A percentile compares a stretch with the other conserved stretches of the same genome.
phyloP scores from a whole-genome alignment of 1,139 yeast species.

The Meyerozyma elateridarum region DNA sequence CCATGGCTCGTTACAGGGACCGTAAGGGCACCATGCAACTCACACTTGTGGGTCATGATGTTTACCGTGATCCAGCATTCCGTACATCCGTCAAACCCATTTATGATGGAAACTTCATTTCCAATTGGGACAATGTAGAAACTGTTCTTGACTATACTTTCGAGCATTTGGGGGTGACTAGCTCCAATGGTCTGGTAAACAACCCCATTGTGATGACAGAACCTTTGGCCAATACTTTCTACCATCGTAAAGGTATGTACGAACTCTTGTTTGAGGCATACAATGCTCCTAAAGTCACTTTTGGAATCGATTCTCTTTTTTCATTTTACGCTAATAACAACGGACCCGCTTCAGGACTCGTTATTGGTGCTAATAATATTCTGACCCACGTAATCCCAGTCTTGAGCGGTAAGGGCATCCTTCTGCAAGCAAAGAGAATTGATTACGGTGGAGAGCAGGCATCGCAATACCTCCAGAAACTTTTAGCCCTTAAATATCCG shows the following conservation, averaged over 20 bases:
- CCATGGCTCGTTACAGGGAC: constrained; percentile 73
- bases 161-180: constrained; percentile 66
- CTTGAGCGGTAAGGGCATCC: constrained; percentile 56
- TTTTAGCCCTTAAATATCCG: constrained; percentile 81
- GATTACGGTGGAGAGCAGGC: constrained; percentile 91
- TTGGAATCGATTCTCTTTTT: constrained; percentile 80
- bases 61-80: constrained; percentile 63
- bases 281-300: constrained; percentile 64
- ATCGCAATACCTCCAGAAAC: constrained; percentile 55
- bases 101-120: constrained; percentile 78
- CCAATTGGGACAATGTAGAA: constrained; percentile 93
- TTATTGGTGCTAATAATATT: constrained; percentile 79
- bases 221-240: constrained; percentile 61
- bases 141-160: constrained; percentile 78
- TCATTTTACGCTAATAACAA: constrained; percentile 55
- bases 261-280: constrained; percentile 83
- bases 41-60: constrained; percentile 81
- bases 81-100: constrained; percentile 72
- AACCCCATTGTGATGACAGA: constrained; percentile 86
- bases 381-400: constrained; percentile 84
- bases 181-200: constrained; percentile 49
- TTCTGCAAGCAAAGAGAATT: constrained; percentile 71
- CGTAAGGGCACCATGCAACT: constrained; percentile 60
- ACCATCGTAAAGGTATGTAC: constrained; percentile 70
- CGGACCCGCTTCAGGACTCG: constrained; percentile 52